Percentiles rank a stretch among this genome's conserved stretches.
These are phyloP conservation scores for Castanea sativa DNA, from an alignment of 306 rosid species.

Conservation along the genomic window DNA sequence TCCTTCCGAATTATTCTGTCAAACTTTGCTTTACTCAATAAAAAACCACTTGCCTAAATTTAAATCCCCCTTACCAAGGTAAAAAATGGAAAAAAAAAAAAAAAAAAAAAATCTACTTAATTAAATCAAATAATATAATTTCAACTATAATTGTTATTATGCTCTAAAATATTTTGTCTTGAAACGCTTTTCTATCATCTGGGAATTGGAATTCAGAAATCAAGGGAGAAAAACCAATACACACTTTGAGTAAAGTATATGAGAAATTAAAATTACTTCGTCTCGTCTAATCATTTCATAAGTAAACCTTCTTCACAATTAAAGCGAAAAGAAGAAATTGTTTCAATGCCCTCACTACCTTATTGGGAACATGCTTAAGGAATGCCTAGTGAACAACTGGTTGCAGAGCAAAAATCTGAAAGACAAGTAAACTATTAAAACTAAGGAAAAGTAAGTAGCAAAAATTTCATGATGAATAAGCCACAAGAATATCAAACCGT, in stretches of 20 bases:
- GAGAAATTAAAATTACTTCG: not conserved
- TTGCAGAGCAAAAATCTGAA: constrained; percentile 84
- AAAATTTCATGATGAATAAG: not conserved
- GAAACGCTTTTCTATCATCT: constrained; percentile 89
- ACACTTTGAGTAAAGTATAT: constrained; percentile 1
- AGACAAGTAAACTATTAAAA: constrained; percentile 14
- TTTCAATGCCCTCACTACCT: constrained; percentile 49
- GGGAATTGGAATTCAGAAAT: constrained; percentile 41
- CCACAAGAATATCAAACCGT: not conserved
- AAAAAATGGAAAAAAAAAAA: not conserved
- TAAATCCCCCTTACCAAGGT: not conserved
- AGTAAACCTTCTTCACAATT: not conserved
- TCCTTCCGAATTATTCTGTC: not conserved
- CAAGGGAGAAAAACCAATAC: constrained; percentile 12
- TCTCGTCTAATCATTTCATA: not conserved
- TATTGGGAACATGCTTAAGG: constrained; percentile 72
- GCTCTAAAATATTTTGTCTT: constrained; percentile 89
- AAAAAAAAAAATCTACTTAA: too few species aligned
- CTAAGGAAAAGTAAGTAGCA: constrained; percentile 13
- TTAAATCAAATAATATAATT: too few species aligned
- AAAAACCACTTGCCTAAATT: not conserved
- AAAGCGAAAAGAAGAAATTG: constrained; percentile 4
- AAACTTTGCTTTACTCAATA: not conserved
- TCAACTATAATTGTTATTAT: too few species aligned
- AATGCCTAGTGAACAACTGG: constrained; percentile 95